Evolutionary conservation across 2,329 filamentous ascomycete genomes (phyloP), one percentile per base, ranked within the genome.

Genomic region (Falciphora oryzae): DNA sequence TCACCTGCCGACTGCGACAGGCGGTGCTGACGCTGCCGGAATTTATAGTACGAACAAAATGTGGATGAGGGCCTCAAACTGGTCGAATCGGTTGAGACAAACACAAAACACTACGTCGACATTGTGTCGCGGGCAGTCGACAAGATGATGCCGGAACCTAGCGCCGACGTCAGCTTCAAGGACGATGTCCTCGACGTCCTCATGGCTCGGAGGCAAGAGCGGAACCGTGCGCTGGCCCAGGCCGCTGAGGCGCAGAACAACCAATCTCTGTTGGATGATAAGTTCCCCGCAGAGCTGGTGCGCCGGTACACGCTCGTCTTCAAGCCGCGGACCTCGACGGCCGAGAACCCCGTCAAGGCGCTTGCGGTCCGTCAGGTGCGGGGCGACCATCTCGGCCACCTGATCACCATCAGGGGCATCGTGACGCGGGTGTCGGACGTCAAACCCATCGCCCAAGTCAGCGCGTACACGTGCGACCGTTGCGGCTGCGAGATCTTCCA

Each of bases 401-500:
- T 99, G 68, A 98, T 99, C 75, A 98, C 95, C 5, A 86, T 99
- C 61, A 89, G 95, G 65, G 94, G 93, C 68, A 99, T 99, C 68
- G 89, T 93, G 2, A 99, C 95, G 1, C 86, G 95, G 73, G 95
- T 98, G 1, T 97, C 95, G 2, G 95, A 99, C 73, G 95, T 99
- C 71, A 99, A 99, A 81, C 95, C 95, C 53, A 88, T 95, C 14
- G 91, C 98, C n/a, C 91, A 94, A 74, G 96, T 99, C 73, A 97
- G 96, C 75, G 95, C 95, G 53, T 99, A 99, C 78, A 95, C 93
- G 63, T 99, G 95, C 78, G 95, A 99, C 76, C 89, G 92, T 67
- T 99, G 95, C 73, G 95, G 95, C 65, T 93, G 90, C 74, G 95
- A 99, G 78, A 94, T 99, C 72, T 99, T 98, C 83, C 95, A 99